Evolutionary conservation across 2,329 filamentous ascomycete genomes (phyloP).

Genomic region (Cladosporium sp.): DNA sequence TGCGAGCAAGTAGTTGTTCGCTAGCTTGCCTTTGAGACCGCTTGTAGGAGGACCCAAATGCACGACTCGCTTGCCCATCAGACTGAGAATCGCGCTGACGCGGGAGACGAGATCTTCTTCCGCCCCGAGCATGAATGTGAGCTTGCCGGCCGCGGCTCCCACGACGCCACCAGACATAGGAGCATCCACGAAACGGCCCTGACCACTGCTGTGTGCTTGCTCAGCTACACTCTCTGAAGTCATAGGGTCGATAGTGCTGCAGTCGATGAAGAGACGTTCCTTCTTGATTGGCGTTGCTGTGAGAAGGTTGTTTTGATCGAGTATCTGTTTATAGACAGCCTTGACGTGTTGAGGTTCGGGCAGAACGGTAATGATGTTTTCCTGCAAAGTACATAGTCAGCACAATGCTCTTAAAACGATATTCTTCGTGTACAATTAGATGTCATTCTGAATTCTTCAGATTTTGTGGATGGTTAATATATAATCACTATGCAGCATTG

Average conservation of each 20-base stretch:
- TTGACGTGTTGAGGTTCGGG: constrained; percentile 87
- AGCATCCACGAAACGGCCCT: constrained; percentile 83
- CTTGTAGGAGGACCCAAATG: constrained; percentile 82
- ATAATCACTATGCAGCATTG: constrained; percentile 9
- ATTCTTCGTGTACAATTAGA: not conserved
- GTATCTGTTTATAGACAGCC: constrained; percentile 72
- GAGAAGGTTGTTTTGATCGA: constrained; percentile 55
- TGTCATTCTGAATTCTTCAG: not conserved
- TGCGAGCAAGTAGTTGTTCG: constrained; percentile 94
- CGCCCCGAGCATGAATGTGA: constrained; percentile 94
- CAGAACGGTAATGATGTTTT: constrained; percentile 81
- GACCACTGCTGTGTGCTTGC: constrained; percentile 60
- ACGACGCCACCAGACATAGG: constrained; percentile 97
- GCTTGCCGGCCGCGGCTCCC: constrained; percentile 76
- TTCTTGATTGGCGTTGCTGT: constrained; percentile 42
- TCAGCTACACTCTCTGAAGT: constrained; percentile 76
- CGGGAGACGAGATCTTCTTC: constrained; percentile 57
- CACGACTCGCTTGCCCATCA: constrained; percentile 82
- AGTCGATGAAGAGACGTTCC: constrained; percentile 84
- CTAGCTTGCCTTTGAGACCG: constrained; percentile 85
- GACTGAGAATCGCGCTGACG: constrained; percentile 64
- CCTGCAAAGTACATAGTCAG: constrained; percentile 47
- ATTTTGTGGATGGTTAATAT: constrained; percentile 13
- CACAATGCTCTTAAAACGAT: constrained; percentile 26
- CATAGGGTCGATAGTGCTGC: constrained; percentile 89